Percentiles rank a stretch among this genome's conserved stretches.
Conservation (phyloP, 2,329 filamentous ascomycete species). For the Pyricularia sp. region DNA sequence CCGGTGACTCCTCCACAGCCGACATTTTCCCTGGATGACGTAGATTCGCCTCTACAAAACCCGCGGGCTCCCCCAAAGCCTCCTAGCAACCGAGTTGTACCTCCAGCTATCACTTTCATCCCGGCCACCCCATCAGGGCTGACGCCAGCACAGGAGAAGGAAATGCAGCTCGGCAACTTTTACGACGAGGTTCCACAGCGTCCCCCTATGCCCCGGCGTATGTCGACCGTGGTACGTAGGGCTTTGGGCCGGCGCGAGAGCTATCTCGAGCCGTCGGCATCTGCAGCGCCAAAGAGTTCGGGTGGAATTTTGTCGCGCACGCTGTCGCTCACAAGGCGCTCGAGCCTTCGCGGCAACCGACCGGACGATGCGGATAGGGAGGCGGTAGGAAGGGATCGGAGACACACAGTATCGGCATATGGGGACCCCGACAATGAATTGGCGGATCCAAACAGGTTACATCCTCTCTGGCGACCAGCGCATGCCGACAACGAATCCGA, state of each 20-base stretch:
- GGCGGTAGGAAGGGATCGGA: not conserved
- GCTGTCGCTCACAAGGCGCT: slow-evolving; percentile 32
- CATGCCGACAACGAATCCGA: slow-evolving; percentile 21
- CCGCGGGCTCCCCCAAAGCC: slow-evolving; percentile 45
- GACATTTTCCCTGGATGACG: slow-evolving; percentile 33
- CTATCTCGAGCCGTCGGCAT: not conserved
- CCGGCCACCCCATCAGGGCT: slow-evolving; percentile 48
- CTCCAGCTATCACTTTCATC: slow-evolving; percentile 42
- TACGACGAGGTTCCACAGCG: slow-evolving; percentile 31
- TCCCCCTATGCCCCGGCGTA: slow-evolving; percentile 25
- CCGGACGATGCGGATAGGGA: slow-evolving; percentile 12
- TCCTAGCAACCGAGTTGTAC: slow-evolving; percentile 15
- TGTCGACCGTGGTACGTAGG: slow-evolving; percentile 38
- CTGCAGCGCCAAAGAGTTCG: slow-evolving; percentile 5
- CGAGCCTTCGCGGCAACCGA: slow-evolving; percentile 12
- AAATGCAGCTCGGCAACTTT: slow-evolving; percentile 39
- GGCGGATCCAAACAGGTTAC: slow-evolving; percentile 39
- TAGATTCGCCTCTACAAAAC: slow-evolving; percentile 50
- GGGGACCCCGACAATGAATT: slow-evolving; percentile 29
- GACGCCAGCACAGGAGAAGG: slow-evolving; percentile 40
- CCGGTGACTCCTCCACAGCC: slow-evolving; percentile 41
- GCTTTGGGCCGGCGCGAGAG: slow-evolving; percentile 28
- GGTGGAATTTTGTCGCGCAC: slow-evolving; percentile 34
- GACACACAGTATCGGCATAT: slow-evolving; percentile 14
- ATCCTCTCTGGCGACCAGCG: slow-evolving; percentile 49